phyloP scores from a whole-genome alignment of 2,329 filamentous ascomycete species.

The Fusarium palustre region DNA sequence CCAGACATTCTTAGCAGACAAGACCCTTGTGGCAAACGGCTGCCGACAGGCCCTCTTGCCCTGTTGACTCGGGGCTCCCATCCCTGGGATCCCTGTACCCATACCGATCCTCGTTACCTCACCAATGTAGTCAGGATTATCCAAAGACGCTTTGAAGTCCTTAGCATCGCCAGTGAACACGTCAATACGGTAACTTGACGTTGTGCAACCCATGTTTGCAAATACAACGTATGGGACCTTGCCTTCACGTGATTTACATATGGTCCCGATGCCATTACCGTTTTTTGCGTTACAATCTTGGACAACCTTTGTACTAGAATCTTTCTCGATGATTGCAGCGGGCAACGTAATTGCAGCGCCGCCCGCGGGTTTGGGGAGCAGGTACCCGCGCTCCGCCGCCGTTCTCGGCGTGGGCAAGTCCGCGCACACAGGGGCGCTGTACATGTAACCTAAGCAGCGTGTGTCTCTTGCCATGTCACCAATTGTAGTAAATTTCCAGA shows the following conservation, averaged over 20 bases:
- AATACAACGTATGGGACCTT: constrained; percentile 8
- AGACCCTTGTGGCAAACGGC: not conserved
- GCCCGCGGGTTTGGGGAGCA: not conserved
- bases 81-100: not conserved
- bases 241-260: not conserved
- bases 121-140: constrained; percentile 18
- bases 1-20: not conserved
- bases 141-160: not conserved
- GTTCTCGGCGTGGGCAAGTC: constrained; percentile 5
- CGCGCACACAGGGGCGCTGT: not conserved
- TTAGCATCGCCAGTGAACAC: constrained; percentile 6
- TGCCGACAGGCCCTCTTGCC: not conserved
- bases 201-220: constrained; percentile 7
- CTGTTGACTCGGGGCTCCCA: not conserved
- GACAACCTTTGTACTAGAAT: not conserved
- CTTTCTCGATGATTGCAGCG: not conserved
- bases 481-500: constrained; percentile 14
- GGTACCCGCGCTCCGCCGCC: not conserved
- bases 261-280: not conserved
- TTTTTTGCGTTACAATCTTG: not conserved
- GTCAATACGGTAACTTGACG: constrained; percentile 14
- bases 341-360: constrained; percentile 6
- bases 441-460: constrained; percentile 10
- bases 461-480: constrained; percentile 20
- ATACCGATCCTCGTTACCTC: constrained; percentile 14